Conservation (phyloP, 2,329 filamentous ascomycete genomes). For the Trichoderma breve region DNA sequence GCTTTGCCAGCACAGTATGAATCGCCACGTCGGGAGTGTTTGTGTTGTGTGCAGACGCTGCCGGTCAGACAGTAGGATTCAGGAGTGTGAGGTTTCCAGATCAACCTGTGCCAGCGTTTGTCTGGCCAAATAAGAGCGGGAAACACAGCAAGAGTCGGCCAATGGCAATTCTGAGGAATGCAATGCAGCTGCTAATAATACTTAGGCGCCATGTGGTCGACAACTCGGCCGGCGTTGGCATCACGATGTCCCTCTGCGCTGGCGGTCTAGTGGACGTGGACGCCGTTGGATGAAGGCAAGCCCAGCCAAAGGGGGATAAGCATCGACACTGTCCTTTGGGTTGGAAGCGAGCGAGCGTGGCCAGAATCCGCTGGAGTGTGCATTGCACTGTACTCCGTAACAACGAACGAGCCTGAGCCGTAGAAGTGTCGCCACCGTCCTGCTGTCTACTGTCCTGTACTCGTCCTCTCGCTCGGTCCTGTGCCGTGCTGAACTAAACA, state of each 20-base stretch:
- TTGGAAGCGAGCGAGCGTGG: constrained; percentile 5
- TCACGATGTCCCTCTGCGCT: constrained; percentile 12
- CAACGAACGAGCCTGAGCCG: background rate
- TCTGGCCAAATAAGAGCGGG: background rate
- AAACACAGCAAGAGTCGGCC: background rate
- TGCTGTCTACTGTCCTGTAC: background rate
- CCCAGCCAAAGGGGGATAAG: background rate
- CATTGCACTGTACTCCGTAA: background rate
- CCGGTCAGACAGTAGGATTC: constrained; percentile 15
- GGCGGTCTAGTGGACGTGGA: background rate
- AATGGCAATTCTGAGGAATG: constrained; percentile 10
- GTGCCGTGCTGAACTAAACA: background rate
- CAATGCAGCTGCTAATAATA: constrained; percentile 19
- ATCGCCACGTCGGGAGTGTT: background rate
- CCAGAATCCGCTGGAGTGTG: background rate
- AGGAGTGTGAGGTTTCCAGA: constrained; percentile 14
- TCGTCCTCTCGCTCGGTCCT: background rate
- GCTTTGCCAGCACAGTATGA: constrained; percentile 14
- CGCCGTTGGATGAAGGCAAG: background rate
- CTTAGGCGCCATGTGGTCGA: constrained; percentile 21
- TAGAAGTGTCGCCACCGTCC: background rate
- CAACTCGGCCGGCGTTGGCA: constrained; percentile 15
- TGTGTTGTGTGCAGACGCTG: background rate
- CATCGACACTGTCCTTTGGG: background rate
- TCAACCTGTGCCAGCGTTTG: constrained; percentile 1